Conservation (phyloP, 371 early-diverging fungal genomes). For the Mucor racemosus region DNA sequence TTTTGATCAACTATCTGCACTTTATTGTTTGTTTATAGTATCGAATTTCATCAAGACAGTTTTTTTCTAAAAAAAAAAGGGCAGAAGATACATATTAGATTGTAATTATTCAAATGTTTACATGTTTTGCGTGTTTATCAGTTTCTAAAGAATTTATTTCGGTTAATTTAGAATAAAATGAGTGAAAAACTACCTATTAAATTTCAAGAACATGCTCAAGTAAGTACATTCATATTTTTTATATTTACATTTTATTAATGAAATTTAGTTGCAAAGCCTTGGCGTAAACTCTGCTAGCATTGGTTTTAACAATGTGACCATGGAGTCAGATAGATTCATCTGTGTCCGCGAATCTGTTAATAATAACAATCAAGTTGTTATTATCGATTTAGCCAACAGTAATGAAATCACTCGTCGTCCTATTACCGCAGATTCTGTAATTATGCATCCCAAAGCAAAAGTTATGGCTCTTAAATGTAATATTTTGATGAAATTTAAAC, state of each 20-base stretch:
- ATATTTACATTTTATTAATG: background rate
- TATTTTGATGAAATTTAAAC: background rate
- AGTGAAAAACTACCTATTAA: constrained; percentile 78
- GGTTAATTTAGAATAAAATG: constrained; percentile 45
- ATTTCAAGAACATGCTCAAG: constrained; percentile 96
- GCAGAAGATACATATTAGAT: background rate
- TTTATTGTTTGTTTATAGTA: constrained; percentile 7
- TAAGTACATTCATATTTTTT: constrained; percentile 36
- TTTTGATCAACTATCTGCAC: background rate
- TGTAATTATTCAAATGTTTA: background rate
- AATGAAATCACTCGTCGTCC: constrained; percentile 86
- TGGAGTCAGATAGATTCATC: constrained; percentile 97
- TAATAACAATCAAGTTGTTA: constrained; percentile 87
- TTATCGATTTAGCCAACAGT: constrained; percentile 89
- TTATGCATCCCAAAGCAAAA: constrained; percentile 94
- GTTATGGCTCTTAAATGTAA: constrained; percentile 95
- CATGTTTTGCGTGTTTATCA: background rate
- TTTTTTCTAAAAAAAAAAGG: background rate
- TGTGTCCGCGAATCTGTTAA: constrained; percentile 94
- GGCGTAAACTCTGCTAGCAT: constrained; percentile 93
- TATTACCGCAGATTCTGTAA: constrained; percentile 97
- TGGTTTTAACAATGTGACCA: constrained; percentile 95
- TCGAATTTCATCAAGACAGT: background rate
- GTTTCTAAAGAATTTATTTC: background rate
- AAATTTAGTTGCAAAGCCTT: constrained; percentile 81